Conservation (phyloP, 352 stramenopile species). For the Phytophthora podocarpi region DNA sequence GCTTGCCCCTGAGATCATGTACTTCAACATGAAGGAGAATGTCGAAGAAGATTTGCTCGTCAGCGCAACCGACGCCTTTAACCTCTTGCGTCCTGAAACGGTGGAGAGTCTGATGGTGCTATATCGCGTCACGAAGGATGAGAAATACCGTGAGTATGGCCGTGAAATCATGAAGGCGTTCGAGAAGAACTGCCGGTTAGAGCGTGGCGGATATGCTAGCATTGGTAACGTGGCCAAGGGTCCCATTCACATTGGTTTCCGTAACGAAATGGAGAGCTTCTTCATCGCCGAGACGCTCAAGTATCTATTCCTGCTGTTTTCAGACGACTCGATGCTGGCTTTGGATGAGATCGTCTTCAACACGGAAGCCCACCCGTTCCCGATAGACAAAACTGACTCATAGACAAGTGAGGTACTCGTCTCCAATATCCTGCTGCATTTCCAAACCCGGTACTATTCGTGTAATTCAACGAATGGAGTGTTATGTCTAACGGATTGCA, state of each 20-base stretch:
- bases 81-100: constrained; percentile 90
- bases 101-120: constrained; percentile 93
- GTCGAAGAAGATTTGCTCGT: constrained; percentile 59
- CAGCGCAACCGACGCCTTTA: constrained; percentile 68
- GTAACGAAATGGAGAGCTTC: constrained; percentile 91
- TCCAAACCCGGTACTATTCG: constrained; percentile 1
- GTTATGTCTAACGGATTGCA: constrained; percentile 18
- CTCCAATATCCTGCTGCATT: constrained; percentile 16
- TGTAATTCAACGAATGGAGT: constrained; percentile 12
- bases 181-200: constrained; percentile 79
- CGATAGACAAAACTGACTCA: constrained; percentile 38
- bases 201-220: constrained; percentile 64
- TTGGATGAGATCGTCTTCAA: constrained; percentile 91
- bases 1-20: constrained; percentile 88
- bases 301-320: constrained; percentile 94
- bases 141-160: constrained; percentile 86
- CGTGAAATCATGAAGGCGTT: constrained; percentile 88
- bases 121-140: constrained; percentile 89
- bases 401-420: constrained; percentile 26
- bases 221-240: constrained; percentile 63
- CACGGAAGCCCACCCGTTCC: constrained; percentile 88
- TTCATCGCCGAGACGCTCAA: constrained; percentile 95
- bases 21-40: constrained; percentile 70
- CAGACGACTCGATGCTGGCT: constrained; percentile 74
- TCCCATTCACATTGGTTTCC: constrained; percentile 45